Evolutionary conservation across 345 rosid genomes (phyloP), one percentile per base, ranked within the genome.

Genomic region (Citrus sp.): DNA sequence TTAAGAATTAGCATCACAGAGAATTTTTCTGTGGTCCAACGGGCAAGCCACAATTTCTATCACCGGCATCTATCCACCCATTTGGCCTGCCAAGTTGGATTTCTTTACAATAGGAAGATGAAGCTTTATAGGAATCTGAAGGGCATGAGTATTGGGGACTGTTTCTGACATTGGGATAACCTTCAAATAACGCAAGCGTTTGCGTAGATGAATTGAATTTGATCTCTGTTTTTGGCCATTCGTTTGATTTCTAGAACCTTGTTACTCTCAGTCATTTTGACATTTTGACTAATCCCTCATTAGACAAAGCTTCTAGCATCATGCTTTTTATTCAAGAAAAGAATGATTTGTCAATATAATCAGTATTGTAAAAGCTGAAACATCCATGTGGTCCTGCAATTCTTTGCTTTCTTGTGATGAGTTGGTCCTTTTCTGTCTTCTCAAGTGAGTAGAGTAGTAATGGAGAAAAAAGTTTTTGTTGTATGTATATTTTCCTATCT

Each of bases 371-470:
- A 73, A 80, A 69, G 80, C 54, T 78, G 75, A 12, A 65, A 55
- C 37, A 42, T 80, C 75, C 40, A 64, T 46, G 42, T 75, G 25
- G 64, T 37, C 35, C 9, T 28, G 37, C 49, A 28, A 65, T 34
- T 74, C 65, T 34, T 73, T 54, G 40, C 75, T 75, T 40, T 82
- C 40, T 74, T 60, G 37, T 81, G 35, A 80, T 78, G 65, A 66
- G 30, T 55, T 55, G 61, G 67, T 56, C 61, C 70, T 78, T 76
- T 74, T 73, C 68, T 67, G 34, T 38, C 77, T 70, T 70, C n/a
- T 67, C 38, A 10, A 66, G 40, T 54, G 49, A 1, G 46, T 65
- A 32, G 49, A 34, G 51, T 14, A 46, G 10, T 74, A 40, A 4
- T 60, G 63, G 22, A 72, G 4, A 28, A 61, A 63, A 62, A 62